phyloP scores from a whole-genome alignment of 768 basidiomycete genomes.

The Asterophora parasitica region DNA sequence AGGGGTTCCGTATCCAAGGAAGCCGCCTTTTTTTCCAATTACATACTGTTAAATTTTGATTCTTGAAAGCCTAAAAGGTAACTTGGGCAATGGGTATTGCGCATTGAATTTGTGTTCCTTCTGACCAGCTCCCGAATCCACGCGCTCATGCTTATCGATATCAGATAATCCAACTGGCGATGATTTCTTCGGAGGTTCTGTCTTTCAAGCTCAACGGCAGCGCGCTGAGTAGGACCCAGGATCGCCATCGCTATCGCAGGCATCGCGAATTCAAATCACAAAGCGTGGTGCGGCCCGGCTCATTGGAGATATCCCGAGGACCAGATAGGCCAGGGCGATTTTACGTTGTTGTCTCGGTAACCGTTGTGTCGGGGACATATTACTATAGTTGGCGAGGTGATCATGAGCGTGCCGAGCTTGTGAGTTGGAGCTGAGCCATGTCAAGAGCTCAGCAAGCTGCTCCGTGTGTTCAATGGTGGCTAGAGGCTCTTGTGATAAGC shows the following conservation, averaged over 20 bases:
- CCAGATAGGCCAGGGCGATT: slow-evolving; percentile 5
- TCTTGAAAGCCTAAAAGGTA: too few relatives aligned
- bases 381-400: slow-evolving; percentile 2
- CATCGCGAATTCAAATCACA: slow-evolving; percentile 3
- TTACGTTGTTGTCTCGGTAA: slow-evolving; percentile 20
- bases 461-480: too few relatives aligned
- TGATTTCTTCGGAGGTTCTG: background rate
- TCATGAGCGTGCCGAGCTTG: background rate
- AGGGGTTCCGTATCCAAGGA: too few relatives aligned
- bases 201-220: background rate
- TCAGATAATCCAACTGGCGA: background rate
- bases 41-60: too few relatives aligned
- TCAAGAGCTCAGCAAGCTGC: background rate
- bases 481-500: too few relatives aligned
- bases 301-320: slow-evolving; percentile 8
- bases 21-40: too few relatives aligned
- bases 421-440: slow-evolving; percentile 1
- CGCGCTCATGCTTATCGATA: too few relatives aligned
- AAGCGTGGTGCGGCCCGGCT: slow-evolving; percentile 3
- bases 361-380: slow-evolving; percentile 14
- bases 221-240: too few relatives aligned
- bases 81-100: too few relatives aligned
- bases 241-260: too few relatives aligned
- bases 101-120: too few relatives aligned
- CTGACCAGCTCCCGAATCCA: too few relatives aligned